phyloP scores from a whole-genome alignment of 2,329 filamentous ascomycete species.

The Exophiala sideris region DNA sequence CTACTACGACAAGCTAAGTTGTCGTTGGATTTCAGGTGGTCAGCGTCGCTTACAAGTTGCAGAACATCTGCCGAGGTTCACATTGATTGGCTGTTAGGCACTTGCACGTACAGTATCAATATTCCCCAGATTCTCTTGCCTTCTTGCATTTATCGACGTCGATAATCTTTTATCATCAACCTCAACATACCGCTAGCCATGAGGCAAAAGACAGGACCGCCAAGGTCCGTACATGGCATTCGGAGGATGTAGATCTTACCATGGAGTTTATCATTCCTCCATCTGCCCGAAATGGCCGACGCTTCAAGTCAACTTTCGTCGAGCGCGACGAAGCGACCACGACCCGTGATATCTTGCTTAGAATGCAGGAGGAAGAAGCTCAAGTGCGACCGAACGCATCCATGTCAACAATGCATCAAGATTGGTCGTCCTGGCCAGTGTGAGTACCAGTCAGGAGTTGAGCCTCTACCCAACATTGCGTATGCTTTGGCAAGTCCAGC shows the following conservation, averaged over 20 bases:
- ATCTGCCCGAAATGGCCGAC: constrained; percentile 4
- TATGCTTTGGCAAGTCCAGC: not conserved
- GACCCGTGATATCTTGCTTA: constrained; percentile 38
- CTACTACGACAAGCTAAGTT: too few species aligned
- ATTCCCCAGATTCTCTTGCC: too few species aligned
- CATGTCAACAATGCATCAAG: constrained; percentile 50
- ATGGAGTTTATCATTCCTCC: not conserved
- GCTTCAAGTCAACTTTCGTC: not conserved
- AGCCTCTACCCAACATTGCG: constrained; percentile 15
- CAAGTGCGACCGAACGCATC: constrained; percentile 53
- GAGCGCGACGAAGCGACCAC: constrained; percentile 17
- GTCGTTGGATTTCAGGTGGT: too few species aligned
- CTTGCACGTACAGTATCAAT: too few species aligned
- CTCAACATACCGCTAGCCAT: not conserved
- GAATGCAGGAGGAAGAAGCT: constrained; percentile 49
- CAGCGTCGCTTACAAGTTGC: too few species aligned
- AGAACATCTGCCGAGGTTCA: too few species aligned
- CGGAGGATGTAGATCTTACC: not conserved
- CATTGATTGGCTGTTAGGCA: too few species aligned
- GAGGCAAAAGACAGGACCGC: not conserved
- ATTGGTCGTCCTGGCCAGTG: constrained; percentile 19
- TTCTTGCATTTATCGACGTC: too few species aligned
- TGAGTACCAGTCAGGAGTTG: constrained; percentile 24
- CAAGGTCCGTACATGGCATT: not conserved
- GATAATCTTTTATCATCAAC: too few species aligned